Evolutionary conservation across 306 rosid genomes (phyloP), one percentile per base, ranked within the genome.

Genomic region (Rosa lucieae): DNA sequence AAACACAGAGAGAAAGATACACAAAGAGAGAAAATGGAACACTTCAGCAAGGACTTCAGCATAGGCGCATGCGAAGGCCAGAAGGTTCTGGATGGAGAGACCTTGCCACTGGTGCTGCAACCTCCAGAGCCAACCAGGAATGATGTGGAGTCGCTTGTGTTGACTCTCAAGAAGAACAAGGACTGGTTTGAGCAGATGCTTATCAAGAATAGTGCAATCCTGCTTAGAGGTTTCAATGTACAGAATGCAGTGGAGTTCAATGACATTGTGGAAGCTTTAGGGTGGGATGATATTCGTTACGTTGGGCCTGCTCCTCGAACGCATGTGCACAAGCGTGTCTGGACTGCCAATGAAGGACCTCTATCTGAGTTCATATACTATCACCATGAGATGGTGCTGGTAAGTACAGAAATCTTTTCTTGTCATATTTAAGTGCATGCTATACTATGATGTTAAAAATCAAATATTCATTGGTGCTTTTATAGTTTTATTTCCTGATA

Each of bases 361-460:
- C 97, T 93, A 67, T 88, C 94, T 3, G 91, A 91, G 81, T 91
- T 93, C 92, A 85, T 93, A 13, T 87, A 90, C 85, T 93, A 82
- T 58, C 98, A 93, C 85, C 98, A 93, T 81, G 98, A 93, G 86
- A 91, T 93, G 98, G 97, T 93, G 77, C 81, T 93, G 95, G 98
- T 93, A 89, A 88, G 90, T 77, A 72, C 42, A 71, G 5, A 70
- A 29, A 29, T 42, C 42, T 37, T 63, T 32, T 42, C 14, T 56
- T 40, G 3, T 18, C 14, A 5, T 42, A n/a, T 11, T 68, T 46
- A n/a, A 42, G 26, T 56, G 4, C 63, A 42, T 42, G 17, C 32
- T 42, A 20, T n/a, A 35, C 47, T 20, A 4, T 15, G 2, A 7
- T 65, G 35, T 26, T 37, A 23, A 21, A 37, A 40, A 59, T 10